Base-by-base conservation (phyloP, 78 protist species). In the Dictyostelium purpureum region DNA sequence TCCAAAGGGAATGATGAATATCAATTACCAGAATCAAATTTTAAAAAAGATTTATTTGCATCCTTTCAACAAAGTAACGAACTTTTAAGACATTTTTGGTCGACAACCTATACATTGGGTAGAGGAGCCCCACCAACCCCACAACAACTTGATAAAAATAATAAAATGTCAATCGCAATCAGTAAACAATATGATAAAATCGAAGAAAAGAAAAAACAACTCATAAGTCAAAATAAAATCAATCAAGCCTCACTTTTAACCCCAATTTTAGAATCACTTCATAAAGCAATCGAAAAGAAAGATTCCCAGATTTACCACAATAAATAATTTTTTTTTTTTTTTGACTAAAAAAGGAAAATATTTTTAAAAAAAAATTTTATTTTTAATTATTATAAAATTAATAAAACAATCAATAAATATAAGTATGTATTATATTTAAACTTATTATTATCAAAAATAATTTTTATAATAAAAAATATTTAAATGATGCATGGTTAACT, bases 31-130 rank as follows among this genome's bases (percentile, higher is more conserved):
- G 74, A 67, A 31, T 16, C 24, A 16, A 4, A 42, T 16, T 82
- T 82, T 42, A 82, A 82, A 56, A 67, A 28, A 18, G 90, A 67
- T 7, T 42, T 82, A 9, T 54, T 70, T 16, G 10, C 6, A 16
- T 19, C 47, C 4, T 82, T 82, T 82, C 74, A 52, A 35, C 74
- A 21, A 10, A 12, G 67, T 19, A 82, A 82, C 54, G 90, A 82
- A 70, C 40, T 82, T 37, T 28, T 82, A 9, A 18, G 90, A 70
- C 90, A 82, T 56, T 82, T 82, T 40, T 82, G 90, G 90, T 31
- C 74, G 24, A 54, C 81, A 12, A 33, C 90, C 4, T 82, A 38
- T 56, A 67, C 79, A 18, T 51, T 77, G 7, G 79, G 79, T n/a
- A 70, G 59, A 33, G 90, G 90, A 38, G 63, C 37, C 0, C 90